Evolutionary conservation across 345 rosid species (phyloP).

Genomic region (Heritiera littoralis): DNA sequence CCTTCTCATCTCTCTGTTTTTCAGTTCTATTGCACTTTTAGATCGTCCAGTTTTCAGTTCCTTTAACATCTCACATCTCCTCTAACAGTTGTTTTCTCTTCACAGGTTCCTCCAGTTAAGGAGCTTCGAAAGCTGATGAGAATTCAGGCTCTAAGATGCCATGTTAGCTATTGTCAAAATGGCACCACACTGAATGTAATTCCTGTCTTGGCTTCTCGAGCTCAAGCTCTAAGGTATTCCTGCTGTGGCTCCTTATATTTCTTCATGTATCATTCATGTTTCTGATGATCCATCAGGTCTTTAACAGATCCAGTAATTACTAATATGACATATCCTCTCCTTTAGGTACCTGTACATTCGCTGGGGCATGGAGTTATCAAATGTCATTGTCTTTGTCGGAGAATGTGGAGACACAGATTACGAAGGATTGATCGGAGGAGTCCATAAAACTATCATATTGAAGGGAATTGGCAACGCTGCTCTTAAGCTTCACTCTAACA

Average conservation of each 20-base stretch:
- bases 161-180: conserved; percentile 63
- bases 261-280: not conserved
- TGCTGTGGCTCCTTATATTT: not conserved
- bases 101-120: conserved; percentile 61
- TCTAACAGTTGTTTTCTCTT: conserved; percentile 18
- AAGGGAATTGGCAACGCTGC: conserved; percentile 50
- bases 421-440: conserved; percentile 71
- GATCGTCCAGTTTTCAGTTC: not conserved
- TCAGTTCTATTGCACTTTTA: not conserved
- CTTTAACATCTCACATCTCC: not conserved
- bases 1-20: not conserved
- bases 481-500: conserved; percentile 44
- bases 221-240: conserved; percentile 75
- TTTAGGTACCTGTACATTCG: conserved; percentile 69
- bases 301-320: not conserved
- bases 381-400: conserved; percentile 62
- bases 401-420: conserved; percentile 78
- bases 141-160: conserved; percentile 70
- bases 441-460: conserved; percentile 58
- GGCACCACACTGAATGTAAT: conserved; percentile 63
- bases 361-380: conserved; percentile 64
- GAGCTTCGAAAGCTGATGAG: conserved; percentile 71
- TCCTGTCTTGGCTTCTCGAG: conserved; percentile 75
- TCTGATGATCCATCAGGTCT: not conserved
- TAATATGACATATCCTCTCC: not conserved